Evolutionary conservation across 495 filamentous ascomycete genomes (phyloP), one percentile per base, ranked within the genome.

Genomic region (Bathelium albidoporum): DNA sequence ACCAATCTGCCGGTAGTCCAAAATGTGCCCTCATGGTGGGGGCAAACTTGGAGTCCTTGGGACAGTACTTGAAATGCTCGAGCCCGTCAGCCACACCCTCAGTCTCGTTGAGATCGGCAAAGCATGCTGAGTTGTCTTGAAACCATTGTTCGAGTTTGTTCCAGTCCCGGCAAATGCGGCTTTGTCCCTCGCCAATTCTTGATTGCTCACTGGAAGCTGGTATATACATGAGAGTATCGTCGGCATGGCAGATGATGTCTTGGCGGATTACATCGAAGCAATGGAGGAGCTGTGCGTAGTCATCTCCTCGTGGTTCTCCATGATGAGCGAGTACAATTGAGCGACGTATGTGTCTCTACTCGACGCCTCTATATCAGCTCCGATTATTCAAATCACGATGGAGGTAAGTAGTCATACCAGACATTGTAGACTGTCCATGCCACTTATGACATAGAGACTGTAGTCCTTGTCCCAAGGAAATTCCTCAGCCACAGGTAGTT

Each of bases 401-500:
- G 22, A 29, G 29, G 11, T 2, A 5, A 10, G 29, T 55, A 5
- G 16, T 29, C 49, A 28, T 55, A 55, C 49, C 49, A 55, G 49
- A 55, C 49, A 55, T n/a, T 55, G 49, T 20, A 55, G 49, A 29
- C 49, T 55, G 9, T 55, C 22, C 49, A 55, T 55, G 5, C 49
- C 49, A 55, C 24, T 55, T 9, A 55, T 55, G 24, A 28, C 9
- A 29, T 55, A 55, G 22, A 55, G 0, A 55, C 49, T 55, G 24
- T 55, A 55, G 49, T 55, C 49, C 24, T 55, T 55, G 24, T 55
- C 24, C 49, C 49, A 55, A 11, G 49, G 49, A 55, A 55, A 55
- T 1, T 55, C 22, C 24, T 29, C 2, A 26, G 49, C 49, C 20
- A 24, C 24, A 3, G 49, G 49, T 29, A 55, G 20, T 29, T 55